These are phyloP conservation scores for Cadophora malorum DNA, from an alignment of 2,329 filamentous ascomycete genomes.

Conservation along the genomic window DNA sequence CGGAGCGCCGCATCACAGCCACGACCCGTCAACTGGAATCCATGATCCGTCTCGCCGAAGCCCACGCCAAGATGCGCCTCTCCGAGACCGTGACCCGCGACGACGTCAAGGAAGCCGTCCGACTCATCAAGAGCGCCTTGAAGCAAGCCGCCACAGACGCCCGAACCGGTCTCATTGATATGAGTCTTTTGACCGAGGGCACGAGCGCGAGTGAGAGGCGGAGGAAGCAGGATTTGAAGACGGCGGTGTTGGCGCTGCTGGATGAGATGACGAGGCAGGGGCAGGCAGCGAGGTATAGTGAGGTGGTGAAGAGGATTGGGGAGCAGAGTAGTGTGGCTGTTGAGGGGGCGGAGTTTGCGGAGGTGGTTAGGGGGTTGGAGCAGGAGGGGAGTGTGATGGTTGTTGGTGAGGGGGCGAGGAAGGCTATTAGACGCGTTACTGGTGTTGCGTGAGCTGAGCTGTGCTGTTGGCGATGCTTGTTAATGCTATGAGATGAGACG, in stretches of 20 bases:
- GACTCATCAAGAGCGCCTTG: conserved; percentile 90
- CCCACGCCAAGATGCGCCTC: conserved; percentile 97
- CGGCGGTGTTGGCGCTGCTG: conserved; percentile 73
- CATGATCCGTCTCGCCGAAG: conserved; percentile 97
- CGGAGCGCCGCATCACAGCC: conserved; percentile 95
- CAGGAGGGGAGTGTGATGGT: conserved; percentile 84
- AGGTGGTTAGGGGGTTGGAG: conserved; percentile 81
- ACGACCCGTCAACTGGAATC: conserved; percentile 96
- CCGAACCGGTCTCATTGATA: conserved; percentile 90
- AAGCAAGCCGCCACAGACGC: conserved; percentile 97
- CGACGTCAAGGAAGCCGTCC: conserved; percentile 90
- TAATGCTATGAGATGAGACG: not conserved
- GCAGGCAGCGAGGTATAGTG: conserved; percentile 75
- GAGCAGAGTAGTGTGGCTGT: conserved; percentile 75
- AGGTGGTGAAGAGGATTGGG: conserved; percentile 74
- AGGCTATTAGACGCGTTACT: conserved; percentile 78
- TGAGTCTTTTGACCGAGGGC: conserved; percentile 95
- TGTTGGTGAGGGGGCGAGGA: conserved; percentile 82
- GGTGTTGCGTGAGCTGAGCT: conserved; percentile 49
- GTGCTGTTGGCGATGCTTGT: not conserved
- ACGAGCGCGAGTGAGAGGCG: conserved; percentile 86
- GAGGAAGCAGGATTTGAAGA: conserved; percentile 83
- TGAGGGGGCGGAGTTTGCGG: conserved; percentile 81
- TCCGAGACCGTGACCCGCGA: conserved; percentile 74
- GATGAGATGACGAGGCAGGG: conserved; percentile 79